A percentile compares a stretch with the other conserved stretches of the same genome.
phyloP scores from a whole-genome alignment of 1,284 basidiomycete genomes.

The Pseudozyma tsukubaensis region DNA sequence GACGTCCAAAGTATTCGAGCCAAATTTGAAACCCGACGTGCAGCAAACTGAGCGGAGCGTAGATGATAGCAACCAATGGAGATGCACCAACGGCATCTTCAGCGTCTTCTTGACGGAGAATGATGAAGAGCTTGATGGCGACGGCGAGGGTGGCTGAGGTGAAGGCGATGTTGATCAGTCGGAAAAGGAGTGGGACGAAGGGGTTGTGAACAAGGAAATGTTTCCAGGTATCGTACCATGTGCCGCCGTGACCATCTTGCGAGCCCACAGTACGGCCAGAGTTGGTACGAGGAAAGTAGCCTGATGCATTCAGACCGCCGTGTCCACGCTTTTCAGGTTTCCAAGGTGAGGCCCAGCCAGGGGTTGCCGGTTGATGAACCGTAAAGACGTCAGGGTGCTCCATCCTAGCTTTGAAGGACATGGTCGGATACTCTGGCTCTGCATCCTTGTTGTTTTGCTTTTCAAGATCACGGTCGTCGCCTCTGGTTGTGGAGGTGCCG shows the following conservation, averaged over 20 bases:
- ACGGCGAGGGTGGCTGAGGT: slow-evolving; percentile 83
- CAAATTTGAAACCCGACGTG: slow-evolving; percentile 76
- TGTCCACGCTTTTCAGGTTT: slow-evolving; percentile 53
- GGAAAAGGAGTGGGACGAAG: slow-evolving; percentile 76
- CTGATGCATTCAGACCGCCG: slow-evolving; percentile 37
- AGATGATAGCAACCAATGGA: slow-evolving; percentile 86
- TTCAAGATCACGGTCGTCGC: slow-evolving; percentile 30
- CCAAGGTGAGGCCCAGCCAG: slow-evolving; percentile 65
- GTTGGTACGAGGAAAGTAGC: slow-evolving; percentile 57
- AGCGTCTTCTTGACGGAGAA: slow-evolving; percentile 73
- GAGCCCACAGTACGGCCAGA: slow-evolving; percentile 38
- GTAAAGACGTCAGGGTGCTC: slow-evolving; percentile 52
- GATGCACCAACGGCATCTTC: slow-evolving; percentile 81
- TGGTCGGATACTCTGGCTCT: slow-evolving; percentile 39
- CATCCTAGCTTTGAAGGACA: slow-evolving; percentile 50
- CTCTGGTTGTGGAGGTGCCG: slow-evolving; percentile 36
- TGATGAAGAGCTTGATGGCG: slow-evolving; percentile 78
- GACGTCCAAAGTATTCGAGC: slow-evolving; percentile 86
- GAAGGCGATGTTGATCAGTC: slow-evolving; percentile 84
- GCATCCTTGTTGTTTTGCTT: slow-evolving; percentile 33
- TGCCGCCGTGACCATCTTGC: slow-evolving; percentile 12
- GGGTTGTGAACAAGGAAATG: slow-evolving; percentile 67
- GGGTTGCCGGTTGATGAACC: slow-evolving; percentile 60
- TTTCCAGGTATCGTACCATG: slow-evolving; percentile 54
- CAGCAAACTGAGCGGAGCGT: slow-evolving; percentile 82